Conservation (phyloP, 805 yeast genomes). For the Kodamaea neixiangensis region DNA sequence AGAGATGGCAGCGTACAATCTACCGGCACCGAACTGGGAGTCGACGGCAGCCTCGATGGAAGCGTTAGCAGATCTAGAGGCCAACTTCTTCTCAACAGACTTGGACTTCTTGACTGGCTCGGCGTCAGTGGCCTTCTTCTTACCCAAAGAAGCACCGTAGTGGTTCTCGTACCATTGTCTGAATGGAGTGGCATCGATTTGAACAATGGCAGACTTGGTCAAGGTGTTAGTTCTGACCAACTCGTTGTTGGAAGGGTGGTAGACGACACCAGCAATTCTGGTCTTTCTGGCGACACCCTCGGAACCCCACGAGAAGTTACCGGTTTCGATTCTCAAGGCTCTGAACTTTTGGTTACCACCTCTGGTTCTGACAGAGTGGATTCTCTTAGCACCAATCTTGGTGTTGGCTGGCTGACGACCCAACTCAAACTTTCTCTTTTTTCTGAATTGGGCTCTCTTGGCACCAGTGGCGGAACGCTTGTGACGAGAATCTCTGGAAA, state of each 20-base stretch:
- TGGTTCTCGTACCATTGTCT: slow-evolving; percentile 99
- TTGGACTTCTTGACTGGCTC: slow-evolving; percentile 68
- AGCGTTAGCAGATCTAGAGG: slow-evolving; percentile 85
- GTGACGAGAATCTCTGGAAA: slow-evolving; percentile 99
- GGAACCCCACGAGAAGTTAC: slow-evolving; percentile 99
- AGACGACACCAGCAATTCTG: slow-evolving; percentile 96
- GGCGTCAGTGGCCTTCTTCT: slow-evolving; percentile 59
- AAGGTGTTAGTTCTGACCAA: slow-evolving; percentile 99
- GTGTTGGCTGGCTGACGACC: slow-evolving; percentile 99
- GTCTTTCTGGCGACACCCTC: slow-evolving; percentile 99
- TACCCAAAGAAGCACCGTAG: slow-evolving; percentile 93
- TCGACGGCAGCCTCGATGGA: slow-evolving; percentile 89
- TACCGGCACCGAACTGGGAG: slow-evolving; percentile 98
- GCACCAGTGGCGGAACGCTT: slow-evolving; percentile 99
- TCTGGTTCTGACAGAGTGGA: slow-evolving; percentile 98
- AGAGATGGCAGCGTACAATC: slow-evolving; percentile 96
- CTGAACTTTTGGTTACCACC: slow-evolving; percentile 99
- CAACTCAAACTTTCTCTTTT: slow-evolving; percentile 99
- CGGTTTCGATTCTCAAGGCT: slow-evolving; percentile 98
- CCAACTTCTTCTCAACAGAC: slow-evolving; percentile 88
- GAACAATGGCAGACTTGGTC: slow-evolving; percentile 98
- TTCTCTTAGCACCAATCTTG: slow-evolving; percentile 98
- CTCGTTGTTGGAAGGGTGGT: slow-evolving; percentile 99
- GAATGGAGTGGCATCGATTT: slow-evolving; percentile 99
- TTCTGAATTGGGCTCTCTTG: slow-evolving; percentile 99